phyloP scores from a whole-genome alignment of 805 yeast genomes.

The Starmerella stigmatis region DNA sequence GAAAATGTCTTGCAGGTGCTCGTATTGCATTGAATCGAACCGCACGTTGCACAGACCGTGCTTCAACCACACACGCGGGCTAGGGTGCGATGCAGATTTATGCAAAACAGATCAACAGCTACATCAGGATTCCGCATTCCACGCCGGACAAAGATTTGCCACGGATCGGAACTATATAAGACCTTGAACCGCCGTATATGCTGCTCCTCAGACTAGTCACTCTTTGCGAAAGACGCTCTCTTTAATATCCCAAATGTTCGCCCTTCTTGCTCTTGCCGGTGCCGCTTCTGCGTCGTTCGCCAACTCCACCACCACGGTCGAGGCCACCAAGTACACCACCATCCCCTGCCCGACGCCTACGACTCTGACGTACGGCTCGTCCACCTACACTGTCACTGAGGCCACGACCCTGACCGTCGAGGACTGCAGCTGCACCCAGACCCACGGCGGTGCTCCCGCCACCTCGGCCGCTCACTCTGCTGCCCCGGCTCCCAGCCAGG shows the following conservation, averaged over 20 bases:
- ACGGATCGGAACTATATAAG: conserved; percentile 8
- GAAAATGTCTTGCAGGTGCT: too few species aligned
- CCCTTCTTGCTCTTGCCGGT: conserved; percentile 20
- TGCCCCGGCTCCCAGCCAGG: conserved; percentile 1
- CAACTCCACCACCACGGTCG: conserved; percentile 17
- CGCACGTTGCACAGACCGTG: too few species aligned
- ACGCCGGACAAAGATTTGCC: not conserved
- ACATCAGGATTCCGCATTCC: conserved; percentile 1
- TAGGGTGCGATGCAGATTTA: too few species aligned
- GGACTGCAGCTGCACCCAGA: conserved; percentile 21
- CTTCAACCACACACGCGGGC: too few species aligned
- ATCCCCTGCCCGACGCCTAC: conserved; percentile 20
- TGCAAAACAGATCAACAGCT: conserved; percentile 1
- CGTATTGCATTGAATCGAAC: too few species aligned
- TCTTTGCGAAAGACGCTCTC: conserved; percentile 7
- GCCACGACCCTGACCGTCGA: conserved; percentile 19
- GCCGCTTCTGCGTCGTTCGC: conserved; percentile 16
- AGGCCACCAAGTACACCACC: conserved; percentile 15
- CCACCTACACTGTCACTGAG: conserved; percentile 19
- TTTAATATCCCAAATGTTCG: conserved; percentile 16
- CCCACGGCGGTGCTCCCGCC: conserved; percentile 3
- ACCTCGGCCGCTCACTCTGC: conserved; percentile 9
- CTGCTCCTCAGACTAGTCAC: conserved; percentile 5
- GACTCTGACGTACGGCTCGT: conserved; percentile 18
- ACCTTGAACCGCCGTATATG: not conserved